Evolutionary conservation across 1,139 yeast genomes (phyloP).

Genomic region (Blastobotrys malaysiensis): DNA sequence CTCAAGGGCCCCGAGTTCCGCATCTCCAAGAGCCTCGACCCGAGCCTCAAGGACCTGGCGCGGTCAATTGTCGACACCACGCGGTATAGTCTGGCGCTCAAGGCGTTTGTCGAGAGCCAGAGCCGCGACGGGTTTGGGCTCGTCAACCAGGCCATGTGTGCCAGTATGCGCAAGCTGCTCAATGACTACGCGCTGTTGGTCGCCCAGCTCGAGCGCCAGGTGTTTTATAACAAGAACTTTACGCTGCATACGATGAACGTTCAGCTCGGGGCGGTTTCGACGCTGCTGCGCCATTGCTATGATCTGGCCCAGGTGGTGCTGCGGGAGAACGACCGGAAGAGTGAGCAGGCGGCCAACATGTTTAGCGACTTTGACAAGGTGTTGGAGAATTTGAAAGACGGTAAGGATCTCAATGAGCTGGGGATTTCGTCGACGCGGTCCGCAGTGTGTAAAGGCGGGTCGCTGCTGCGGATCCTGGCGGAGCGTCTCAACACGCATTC

Average conservation of each 20-base stretch:
- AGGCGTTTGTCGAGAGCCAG: constrained; percentile 53
- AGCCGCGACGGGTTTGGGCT: constrained; percentile 55
- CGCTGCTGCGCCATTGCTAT: constrained; percentile 51
- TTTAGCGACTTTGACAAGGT: constrained; percentile 29
- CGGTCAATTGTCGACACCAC: constrained; percentile 59
- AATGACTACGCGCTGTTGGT: constrained; percentile 46
- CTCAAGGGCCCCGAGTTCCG: constrained; percentile 70
- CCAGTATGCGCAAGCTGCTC: constrained; percentile 48
- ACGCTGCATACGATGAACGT: constrained; percentile 49
- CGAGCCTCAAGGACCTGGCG: constrained; percentile 69
- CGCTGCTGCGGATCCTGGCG: constrained; percentile 51
- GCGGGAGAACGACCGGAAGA: constrained; percentile 28
- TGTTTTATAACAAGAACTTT: constrained; percentile 41
- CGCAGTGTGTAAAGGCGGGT: constrained; percentile 29
- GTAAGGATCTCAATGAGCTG: constrained; percentile 23
- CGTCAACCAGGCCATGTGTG: constrained; percentile 69
- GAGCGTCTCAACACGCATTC: constrained; percentile 48
- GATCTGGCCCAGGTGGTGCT: constrained; percentile 48
- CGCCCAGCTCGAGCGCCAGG: constrained; percentile 50
- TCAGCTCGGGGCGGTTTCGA: constrained; percentile 33
- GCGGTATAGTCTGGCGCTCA: constrained; percentile 52
- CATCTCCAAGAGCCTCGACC: constrained; percentile 66
- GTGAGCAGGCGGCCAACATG: constrained; percentile 22
- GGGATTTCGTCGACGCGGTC: constrained; percentile 23
- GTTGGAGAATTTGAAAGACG: constrained; percentile 27